Base-by-base conservation (phyloP, 176 grass and related monocot species). In the Eleusine indica region DNA sequence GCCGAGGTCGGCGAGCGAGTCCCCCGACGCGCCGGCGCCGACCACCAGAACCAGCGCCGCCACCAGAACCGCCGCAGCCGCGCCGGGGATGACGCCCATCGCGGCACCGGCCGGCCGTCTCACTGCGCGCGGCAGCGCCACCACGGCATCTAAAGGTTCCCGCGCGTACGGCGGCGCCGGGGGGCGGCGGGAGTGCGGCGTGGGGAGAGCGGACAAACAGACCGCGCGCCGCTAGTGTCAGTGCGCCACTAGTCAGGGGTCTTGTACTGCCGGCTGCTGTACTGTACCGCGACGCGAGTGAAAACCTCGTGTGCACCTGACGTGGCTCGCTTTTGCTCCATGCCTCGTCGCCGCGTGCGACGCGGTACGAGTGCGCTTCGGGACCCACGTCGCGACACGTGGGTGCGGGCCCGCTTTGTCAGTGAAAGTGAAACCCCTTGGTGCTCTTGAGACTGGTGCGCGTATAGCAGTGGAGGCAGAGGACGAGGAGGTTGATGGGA, bases 1-100 rank as follows among this genome's bases (percentile, higher is more conserved):
- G n/a, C 72, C 81, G 81, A 91, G 44, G 40, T 73, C 80, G 5
- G 62, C 62, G 61, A 87, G 79, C 51, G 84, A 62, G 12, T 67
- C 72, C 25, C 54, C 88, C 4, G 67, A 13, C 41, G 71, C 74
- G 1, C 17, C 81, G 47, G 39, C 68, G 25, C 46, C 58, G 30
- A 1, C 48, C 40, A 6, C 74, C 68, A 22, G 58, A 15, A 3
- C 17, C 51, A 51, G 40, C 18, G 16, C 22, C 68, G 42, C 30
- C 35, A 32, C 65, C 7, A 51, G 29, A 0, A 49, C 61, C 3
- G 74, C 67, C 74, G 56, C 48, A 25, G 25, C 25, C 0, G 25
- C 25, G 25, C 25, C 25, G 25, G 43, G 21, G 0, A 52, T 51
- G 1, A 68, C 67, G 41, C 16, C 2, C 73, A 54, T 38, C 25